phyloP scores from a whole-genome alignment of 139 green algal genomes.

The Zygnema cylindricum region DNA sequence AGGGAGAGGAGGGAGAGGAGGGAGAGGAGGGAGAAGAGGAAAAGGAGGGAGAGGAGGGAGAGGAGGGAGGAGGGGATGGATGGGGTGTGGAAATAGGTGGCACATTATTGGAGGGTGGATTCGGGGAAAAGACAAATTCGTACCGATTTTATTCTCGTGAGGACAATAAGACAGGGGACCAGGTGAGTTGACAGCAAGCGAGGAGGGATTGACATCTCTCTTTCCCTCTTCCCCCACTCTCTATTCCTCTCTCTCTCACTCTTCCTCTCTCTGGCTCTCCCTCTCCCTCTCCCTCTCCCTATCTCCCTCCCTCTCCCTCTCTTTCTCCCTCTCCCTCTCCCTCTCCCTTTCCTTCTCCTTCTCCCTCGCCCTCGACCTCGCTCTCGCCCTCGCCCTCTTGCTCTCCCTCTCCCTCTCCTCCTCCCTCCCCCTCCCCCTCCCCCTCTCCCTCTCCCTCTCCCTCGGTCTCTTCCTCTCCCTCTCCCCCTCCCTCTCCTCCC shows the following conservation, averaged over 20 bases:
- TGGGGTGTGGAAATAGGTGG: conserved; percentile 19
- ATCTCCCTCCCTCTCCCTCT: background rate
- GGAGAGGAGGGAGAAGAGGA: conserved; percentile 2
- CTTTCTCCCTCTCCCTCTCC: conserved; percentile 1
- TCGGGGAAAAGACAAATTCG: background rate
- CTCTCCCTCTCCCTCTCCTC: no score
- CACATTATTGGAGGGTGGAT: conserved; percentile 48
- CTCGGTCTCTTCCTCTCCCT: no score
- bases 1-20: no score
- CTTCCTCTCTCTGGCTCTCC: no score
- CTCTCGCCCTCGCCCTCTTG: no score
- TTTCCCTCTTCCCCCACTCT: no score
- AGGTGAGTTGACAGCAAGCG: conserved; percentile 32
- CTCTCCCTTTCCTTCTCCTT: background rate
- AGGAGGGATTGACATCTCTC: background rate
- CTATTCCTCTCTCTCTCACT: no score
- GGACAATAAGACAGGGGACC: conserved; percentile 31
- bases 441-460: no score
- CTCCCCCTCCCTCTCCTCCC: no score
- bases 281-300: no score
- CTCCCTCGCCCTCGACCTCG: no score
- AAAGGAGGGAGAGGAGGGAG: conserved; percentile 17
- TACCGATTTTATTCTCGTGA: conserved; percentile 50
- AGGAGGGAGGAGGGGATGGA: conserved; percentile 32
- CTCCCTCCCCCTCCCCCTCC: no score